Evolutionary conservation across 345 rosid species (phyloP).

Genomic region (Salix brachista): DNA sequence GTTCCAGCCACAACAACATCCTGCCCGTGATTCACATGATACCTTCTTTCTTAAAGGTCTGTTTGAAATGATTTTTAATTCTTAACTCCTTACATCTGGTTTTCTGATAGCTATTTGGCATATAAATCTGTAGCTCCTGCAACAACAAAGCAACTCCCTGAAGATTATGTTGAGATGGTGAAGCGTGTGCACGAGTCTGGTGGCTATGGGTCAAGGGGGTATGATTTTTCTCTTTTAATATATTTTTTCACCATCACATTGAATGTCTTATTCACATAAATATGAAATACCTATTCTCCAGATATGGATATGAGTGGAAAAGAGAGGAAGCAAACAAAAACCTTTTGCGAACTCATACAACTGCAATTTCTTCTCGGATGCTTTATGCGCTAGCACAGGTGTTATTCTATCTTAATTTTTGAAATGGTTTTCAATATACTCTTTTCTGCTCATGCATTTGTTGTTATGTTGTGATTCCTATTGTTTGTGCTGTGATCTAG

Average conservation of each 20-base stretch:
- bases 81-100: not conserved
- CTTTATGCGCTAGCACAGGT: conserved; percentile 89
- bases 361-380: conserved; percentile 89
- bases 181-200: conserved; percentile 74
- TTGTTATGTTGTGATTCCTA: not conserved
- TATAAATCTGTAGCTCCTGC: conserved; percentile 58
- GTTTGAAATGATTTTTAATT: conserved; percentile 15
- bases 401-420: not conserved
- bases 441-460: not conserved
- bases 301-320: conserved; percentile 90
- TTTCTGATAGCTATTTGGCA: conserved; percentile 14
- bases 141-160: conserved; percentile 67
- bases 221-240: conserved; percentile 9
- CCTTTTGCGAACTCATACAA: conserved; percentile 89
- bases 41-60: conserved; percentile 83
- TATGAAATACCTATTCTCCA: conserved; percentile 10
- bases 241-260: not conserved
- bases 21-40: conserved; percentile 98
- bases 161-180: conserved; percentile 83
- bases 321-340: conserved; percentile 96
- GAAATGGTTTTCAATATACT: conserved; percentile 3
- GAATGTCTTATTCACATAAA: not conserved
- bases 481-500: not conserved
- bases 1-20: conserved; percentile 98
- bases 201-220: conserved; percentile 96